phyloP scores from a whole-genome alignment of 306 rosid genomes.

The Lagenaria siceraria region DNA sequence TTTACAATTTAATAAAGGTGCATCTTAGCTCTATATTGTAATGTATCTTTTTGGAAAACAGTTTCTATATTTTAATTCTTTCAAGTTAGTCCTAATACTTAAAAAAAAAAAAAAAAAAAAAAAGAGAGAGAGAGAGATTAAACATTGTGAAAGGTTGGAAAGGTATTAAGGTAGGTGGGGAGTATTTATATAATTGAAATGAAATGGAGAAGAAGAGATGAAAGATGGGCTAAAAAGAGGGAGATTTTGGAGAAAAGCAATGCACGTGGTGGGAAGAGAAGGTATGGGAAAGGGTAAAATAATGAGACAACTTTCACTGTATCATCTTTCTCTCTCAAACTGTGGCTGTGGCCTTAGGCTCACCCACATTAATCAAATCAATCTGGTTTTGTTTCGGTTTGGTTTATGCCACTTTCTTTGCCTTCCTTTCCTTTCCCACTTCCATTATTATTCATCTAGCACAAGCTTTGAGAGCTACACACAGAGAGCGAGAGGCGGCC shows the following conservation, averaged over 20 bases:
- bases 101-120: too few species aligned
- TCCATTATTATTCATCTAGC: not conserved
- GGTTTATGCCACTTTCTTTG: not conserved
- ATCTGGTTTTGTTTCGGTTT: not conserved
- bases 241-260: not conserved
- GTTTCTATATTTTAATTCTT: not conserved
- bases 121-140: too few species aligned
- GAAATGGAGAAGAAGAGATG: not conserved
- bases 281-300: not conserved
- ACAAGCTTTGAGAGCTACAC: not conserved
- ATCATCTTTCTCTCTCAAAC: not conserved
- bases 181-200: not conserved
- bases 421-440: not conserved
- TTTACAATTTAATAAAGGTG: too few species aligned
- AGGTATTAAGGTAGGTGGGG: too few species aligned
- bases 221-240: not conserved
- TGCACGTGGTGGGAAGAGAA: slow-evolving; percentile 4
- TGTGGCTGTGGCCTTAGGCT: not conserved
- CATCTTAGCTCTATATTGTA: too few species aligned
- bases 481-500: not conserved
- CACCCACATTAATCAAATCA: not conserved
- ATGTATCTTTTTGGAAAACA: too few species aligned
- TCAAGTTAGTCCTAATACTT: not conserved
- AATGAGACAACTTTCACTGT: not conserved
- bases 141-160: too few species aligned